Evolutionary conservation across 495 filamentous ascomycete species (phyloP), one percentile per base, ranked within the genome.

Genomic region (Aspergillus asperescens): DNA sequence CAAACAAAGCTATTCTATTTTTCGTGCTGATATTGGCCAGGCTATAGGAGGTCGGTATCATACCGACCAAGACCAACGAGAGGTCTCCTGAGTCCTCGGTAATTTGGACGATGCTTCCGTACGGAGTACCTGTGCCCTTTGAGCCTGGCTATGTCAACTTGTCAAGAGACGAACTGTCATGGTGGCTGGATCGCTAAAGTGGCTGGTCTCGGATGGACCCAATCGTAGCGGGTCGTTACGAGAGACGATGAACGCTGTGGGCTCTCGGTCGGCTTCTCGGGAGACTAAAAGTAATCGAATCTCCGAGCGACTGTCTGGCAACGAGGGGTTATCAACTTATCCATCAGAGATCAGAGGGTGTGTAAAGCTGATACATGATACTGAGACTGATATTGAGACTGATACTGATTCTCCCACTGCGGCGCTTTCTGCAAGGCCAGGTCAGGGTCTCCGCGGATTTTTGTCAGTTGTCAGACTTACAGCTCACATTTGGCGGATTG

Each of bases 361-460:
- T n/a, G n/a, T n/a, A n/a, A n/a, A n/a, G n/a, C n/a, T n/a, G n/a
- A n/a, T n/a, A n/a, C n/a, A n/a, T n/a, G n/a, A n/a, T n/a, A n/a
- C n/a, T n/a, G n/a, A n/a, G n/a, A n/a, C n/a, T 13, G 29, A 10
- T 32, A 7, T 32, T 13, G 8, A 28, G 27, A n/a, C n/a, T n/a
- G n/a, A n/a, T n/a, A n/a, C n/a, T n/a, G n/a, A n/a, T n/a, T 31
- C 16, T 47, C 31, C 5, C 15, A 16, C 15, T 40, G n/a, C 35
- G 41, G 38, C 34, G 23, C 19, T 23, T 48, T 50, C 40, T 43
- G 29, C 20, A n/a, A 29, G n/a, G 27, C 4, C 25, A 37, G 24
- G 22, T n/a, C n/a, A 47, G 41, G 47, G 34, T 52, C 29, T 22
- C 50, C 50, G 28, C 39, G 50, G 38, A 52, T 28, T 24, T 47